These are phyloP conservation scores for Xerocomus alliaceus DNA, from an alignment of 1,284 basidiomycete genomes.

Conservation along the genomic window DNA sequence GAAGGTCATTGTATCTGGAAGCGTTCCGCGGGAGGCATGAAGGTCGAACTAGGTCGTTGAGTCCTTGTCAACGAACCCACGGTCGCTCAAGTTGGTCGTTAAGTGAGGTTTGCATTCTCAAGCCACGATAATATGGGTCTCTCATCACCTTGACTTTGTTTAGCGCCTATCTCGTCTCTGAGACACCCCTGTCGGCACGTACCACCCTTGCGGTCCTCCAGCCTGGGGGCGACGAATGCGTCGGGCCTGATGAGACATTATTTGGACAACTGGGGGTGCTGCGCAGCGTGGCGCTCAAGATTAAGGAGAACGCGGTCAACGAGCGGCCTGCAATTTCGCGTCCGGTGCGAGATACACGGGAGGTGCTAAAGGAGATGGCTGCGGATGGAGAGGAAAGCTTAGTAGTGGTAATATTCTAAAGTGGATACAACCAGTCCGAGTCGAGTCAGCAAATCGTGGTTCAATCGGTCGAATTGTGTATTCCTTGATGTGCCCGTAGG, in stretches of 20 bases:
- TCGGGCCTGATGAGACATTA: constrained; percentile 48
- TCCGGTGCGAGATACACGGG: constrained; percentile 85
- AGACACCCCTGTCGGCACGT: constrained; percentile 70
- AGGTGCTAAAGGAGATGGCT: constrained; percentile 63
- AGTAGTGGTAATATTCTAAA: constrained; percentile 39
- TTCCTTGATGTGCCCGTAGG: too few species aligned
- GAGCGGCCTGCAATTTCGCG: constrained; percentile 81
- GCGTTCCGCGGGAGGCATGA: constrained; percentile 53
- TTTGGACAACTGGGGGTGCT: constrained; percentile 73
- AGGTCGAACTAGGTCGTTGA: constrained; percentile 62
- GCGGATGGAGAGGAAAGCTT: constrained; percentile 32
- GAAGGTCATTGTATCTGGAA: too few species aligned
- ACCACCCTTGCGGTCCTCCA: constrained; percentile 57
- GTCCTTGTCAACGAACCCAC: constrained; percentile 70
- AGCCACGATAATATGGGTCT: background rate
- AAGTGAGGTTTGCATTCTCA: constrained; percentile 52
- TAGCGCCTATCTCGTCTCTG: constrained; percentile 63
- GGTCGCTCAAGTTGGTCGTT: constrained; percentile 72
- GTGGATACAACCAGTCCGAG: background rate
- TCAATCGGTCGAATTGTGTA: too few species aligned
- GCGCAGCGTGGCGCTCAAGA: constrained; percentile 74
- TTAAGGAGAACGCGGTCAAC: constrained; percentile 71
- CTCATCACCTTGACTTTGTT: background rate
- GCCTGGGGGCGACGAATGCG: constrained; percentile 9
- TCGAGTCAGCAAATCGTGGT: too few species aligned